phyloP scores from a whole-genome alignment of 2,329 filamentous ascomycete species.

The Aspergillus persii region DNA sequence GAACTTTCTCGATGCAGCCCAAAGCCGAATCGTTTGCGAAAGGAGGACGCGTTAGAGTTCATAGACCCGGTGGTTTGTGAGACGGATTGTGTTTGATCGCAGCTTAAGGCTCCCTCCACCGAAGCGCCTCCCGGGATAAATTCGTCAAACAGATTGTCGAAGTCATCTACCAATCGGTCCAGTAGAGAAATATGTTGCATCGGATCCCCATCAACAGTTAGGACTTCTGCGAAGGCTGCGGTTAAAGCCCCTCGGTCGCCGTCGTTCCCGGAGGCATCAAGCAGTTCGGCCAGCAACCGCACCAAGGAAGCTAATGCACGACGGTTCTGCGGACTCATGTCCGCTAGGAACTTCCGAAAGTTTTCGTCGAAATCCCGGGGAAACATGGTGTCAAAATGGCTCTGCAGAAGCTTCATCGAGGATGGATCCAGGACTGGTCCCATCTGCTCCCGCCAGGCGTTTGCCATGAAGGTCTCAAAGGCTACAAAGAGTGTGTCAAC shows the following conservation, averaged over 20 bases:
- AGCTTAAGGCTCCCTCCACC: slow-evolving; percentile 42
- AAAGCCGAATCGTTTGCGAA: slow-evolving; percentile 80
- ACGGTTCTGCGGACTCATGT: slow-evolving; percentile 59
- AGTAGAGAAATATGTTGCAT: slow-evolving; percentile 84
- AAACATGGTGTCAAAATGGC: slow-evolving; percentile 42
- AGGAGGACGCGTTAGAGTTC: slow-evolving; percentile 80
- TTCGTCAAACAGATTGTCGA: slow-evolving; percentile 81
- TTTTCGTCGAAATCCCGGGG: slow-evolving; percentile 54
- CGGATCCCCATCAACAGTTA: slow-evolving; percentile 73
- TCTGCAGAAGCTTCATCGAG: slow-evolving; percentile 70
- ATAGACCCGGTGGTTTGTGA: slow-evolving; percentile 71
- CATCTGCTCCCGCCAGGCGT: slow-evolving; percentile 86
- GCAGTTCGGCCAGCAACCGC: slow-evolving; percentile 79
- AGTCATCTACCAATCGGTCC: slow-evolving; percentile 85
- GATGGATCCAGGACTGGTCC: slow-evolving; percentile 75
- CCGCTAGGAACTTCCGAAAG: slow-evolving; percentile 53
- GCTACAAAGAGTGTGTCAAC: slow-evolving; percentile 85
- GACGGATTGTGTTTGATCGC: slow-evolving; percentile 58
- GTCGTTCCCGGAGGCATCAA: slow-evolving; percentile 88
- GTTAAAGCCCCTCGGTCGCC: slow-evolving; percentile 86
- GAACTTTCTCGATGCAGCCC: slow-evolving; percentile 77
- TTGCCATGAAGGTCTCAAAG: slow-evolving; percentile 87
- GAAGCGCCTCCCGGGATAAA: slow-evolving; percentile 46
- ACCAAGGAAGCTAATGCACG: slow-evolving; percentile 81
- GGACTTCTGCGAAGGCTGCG: slow-evolving; percentile 80